A percentile compares a stretch with the other conserved stretches of the same genome.
These are phyloP conservation scores for Pezicula neosporulosa DNA, from an alignment of 2,329 filamentous ascomycete genomes.

Conservation along the genomic window DNA sequence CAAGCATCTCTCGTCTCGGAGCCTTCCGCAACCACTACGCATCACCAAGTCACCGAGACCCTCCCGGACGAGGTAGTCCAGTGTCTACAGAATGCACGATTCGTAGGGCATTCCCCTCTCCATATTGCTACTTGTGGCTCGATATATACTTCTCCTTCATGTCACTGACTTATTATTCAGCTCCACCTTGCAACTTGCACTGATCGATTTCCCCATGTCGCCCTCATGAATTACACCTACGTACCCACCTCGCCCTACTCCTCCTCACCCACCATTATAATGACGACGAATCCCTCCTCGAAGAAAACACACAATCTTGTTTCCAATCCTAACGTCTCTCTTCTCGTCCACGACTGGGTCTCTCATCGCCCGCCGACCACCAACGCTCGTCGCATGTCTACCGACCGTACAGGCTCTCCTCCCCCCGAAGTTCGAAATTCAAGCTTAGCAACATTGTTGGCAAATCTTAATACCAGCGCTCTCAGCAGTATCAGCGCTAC, in stretches of 20 bases:
- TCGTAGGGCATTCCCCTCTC: constrained; percentile 54
- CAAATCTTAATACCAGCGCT: constrained; percentile 87
- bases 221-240: constrained; percentile 99
- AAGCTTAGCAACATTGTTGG: constrained; percentile 75
- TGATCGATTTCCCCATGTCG: constrained; percentile 82
- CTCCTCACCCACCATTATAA: constrained; percentile 79
- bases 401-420: constrained; percentile 49
- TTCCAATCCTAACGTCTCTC: constrained; percentile 80
- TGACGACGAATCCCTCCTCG: constrained; percentile 81
- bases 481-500: constrained; percentile 88
- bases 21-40: constrained; percentile 68
- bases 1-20: constrained; percentile 71
- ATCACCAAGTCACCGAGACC: constrained; percentile 59
- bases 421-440: constrained; percentile 65
- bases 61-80: constrained; percentile 84
- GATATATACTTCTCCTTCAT: background rate
- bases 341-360: constrained; percentile 98
- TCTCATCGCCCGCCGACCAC: constrained; percentile 84
- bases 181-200: constrained; percentile 93
- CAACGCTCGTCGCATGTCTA: constrained; percentile 53
- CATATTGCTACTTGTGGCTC: constrained; percentile 7
- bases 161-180: constrained; percentile 40
- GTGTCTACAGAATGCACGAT: constrained; percentile 91
- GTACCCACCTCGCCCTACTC: constrained; percentile 73
- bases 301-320: constrained; percentile 80